Base-by-base conservation (phyloP, 2,329 filamentous ascomycete genomes). In the Aspergillus fumigatiaffinis region DNA sequence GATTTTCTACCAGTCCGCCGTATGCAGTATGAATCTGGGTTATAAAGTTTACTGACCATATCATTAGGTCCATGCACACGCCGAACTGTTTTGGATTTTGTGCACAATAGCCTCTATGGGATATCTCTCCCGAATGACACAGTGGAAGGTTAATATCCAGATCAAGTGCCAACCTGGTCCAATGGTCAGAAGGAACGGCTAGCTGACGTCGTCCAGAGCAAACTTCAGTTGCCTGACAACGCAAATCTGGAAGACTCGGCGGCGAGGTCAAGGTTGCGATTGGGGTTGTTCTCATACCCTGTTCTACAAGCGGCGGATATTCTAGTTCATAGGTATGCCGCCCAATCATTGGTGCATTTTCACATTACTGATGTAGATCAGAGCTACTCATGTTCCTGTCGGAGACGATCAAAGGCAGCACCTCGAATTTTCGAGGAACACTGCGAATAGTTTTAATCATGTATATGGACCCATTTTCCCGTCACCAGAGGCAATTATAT, bases 71-170 rank as follows among this genome's bases (percentile, higher is more conserved):
- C 80, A 86, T 20, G 87, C 87, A 50, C 94, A 97, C 76, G 79
- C 89, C 3, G 92, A 97, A 74, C 82, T 99, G 61, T 96, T 96
- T 90, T 99, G 94, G 94, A 92, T 97, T 69, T 77, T 99, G 60
- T 93, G 91, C 70, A 97, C 92, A 64, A 89, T 90, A 53, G 90
- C 94, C 25, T 93, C 90, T 4, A 92, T 94, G 74, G 94, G 94
- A 42, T 96, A 96, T 75, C 79, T 99, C n/a, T 89, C 89, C 9
- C 83, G 94, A n/a, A 99, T 99, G 94, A 97, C 94, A 28, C 94
- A 97, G 75, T 99, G 94, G 92, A 99, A 99, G 86, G 91, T 91
- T 69, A 63, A 69, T 58, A 20, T 51, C 44, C 42, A 52, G 46
- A 10, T 23, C 20, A 9, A 41, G 17, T 21, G 7, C n/a, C 23